Evolutionary conservation across 306 rosid species (phyloP).

Genomic region (Sindora glabra): DNA sequence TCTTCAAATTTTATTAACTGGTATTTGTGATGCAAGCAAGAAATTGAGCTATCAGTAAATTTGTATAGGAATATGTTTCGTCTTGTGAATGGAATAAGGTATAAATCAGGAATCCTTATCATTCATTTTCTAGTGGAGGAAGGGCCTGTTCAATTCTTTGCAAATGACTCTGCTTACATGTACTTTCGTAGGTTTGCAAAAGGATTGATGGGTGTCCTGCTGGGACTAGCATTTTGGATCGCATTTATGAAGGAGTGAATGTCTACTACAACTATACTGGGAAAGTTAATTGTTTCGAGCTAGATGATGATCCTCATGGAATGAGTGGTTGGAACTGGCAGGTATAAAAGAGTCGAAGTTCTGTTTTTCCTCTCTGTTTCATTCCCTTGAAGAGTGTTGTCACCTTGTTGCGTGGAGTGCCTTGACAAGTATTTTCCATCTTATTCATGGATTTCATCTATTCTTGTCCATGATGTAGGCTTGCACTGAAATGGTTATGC

Average conservation of each 20-base stretch:
- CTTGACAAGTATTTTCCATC: slow-evolving; percentile 8
- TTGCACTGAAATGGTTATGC: slow-evolving; percentile 93
- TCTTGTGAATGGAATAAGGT: not conserved
- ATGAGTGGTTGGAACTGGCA: slow-evolving; percentile 80
- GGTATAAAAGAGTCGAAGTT: slow-evolving; percentile 30
- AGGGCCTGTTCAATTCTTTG: not conserved
- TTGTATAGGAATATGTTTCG: not conserved
- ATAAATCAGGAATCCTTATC: not conserved
- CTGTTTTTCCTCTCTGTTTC: not conserved
- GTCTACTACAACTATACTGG: slow-evolving; percentile 75
- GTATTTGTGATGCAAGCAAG: not conserved
- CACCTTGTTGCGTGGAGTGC: not conserved
- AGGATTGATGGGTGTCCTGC: slow-evolving; percentile 43
- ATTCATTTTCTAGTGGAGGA: not conserved
- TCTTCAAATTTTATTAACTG: not conserved
- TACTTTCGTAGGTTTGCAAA: slow-evolving; percentile 50
- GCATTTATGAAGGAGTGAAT: slow-evolving; percentile 62
- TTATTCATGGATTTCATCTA: slow-evolving; percentile 7
- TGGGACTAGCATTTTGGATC: slow-evolving; percentile 52
- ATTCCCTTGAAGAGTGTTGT: not conserved
- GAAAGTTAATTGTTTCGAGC: slow-evolving; percentile 49
- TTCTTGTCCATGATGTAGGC: slow-evolving; percentile 36
- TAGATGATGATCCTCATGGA: slow-evolving; percentile 79
- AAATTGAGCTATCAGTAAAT: not conserved
- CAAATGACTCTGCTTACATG: slow-evolving; percentile 2